Conservation (phyloP, 352 stramenopile genomes). For the Phytophthora agathidicida region DNA sequence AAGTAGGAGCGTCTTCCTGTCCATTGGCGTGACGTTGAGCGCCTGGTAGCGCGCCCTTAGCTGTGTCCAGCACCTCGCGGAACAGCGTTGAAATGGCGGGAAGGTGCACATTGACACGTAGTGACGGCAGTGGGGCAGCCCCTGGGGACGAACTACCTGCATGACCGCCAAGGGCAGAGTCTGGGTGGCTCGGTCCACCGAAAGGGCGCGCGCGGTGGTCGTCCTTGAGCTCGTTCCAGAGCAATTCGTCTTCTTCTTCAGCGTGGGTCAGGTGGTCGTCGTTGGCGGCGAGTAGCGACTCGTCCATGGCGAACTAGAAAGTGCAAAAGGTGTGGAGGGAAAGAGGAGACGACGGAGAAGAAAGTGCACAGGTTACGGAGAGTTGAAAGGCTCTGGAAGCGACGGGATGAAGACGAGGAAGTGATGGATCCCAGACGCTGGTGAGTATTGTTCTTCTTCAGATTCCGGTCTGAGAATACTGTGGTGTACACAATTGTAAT, state of each 20-base stretch:
- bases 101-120: constrained; percentile 74
- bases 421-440: background rate
- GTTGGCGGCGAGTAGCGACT: constrained; percentile 64
- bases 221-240: constrained; percentile 84
- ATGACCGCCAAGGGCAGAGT: constrained; percentile 38
- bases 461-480: constrained; percentile 14
- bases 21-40: constrained; percentile 13
- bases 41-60: constrained; percentile 44
- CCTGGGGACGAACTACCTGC: background rate
- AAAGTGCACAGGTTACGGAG: background rate
- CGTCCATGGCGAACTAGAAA: constrained; percentile 46
- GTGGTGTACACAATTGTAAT: too few relatives aligned
- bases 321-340: background rate
- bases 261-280: constrained; percentile 31
- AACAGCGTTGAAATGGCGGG: constrained; percentile 82
- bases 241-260: constrained; percentile 72
- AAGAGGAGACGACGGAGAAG: constrained; percentile 14
- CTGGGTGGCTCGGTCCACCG: constrained; percentile 8
- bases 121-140: constrained; percentile 52
- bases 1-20: background rate
- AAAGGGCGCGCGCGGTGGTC: constrained; percentile 44
- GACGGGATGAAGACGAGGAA: background rate
- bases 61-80: constrained; percentile 65
- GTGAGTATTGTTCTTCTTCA: constrained; percentile 9
- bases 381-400: background rate